Base-by-base conservation (phyloP, 176 grass and related monocot genomes). In the Rhynchospora pubera region DNA sequence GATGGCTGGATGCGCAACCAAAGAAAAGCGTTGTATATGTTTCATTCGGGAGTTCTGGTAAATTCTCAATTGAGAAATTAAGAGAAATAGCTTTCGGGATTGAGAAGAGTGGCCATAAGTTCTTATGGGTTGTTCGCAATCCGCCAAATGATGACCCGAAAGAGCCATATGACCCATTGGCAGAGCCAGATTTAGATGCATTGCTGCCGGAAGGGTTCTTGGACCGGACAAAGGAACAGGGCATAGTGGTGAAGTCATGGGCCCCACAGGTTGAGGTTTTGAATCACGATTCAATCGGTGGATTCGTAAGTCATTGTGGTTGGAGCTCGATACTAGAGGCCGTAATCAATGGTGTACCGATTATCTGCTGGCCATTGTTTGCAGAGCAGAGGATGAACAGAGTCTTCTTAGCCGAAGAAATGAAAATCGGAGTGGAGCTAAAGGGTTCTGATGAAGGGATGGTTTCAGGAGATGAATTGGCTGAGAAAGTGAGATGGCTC, bases 301-400 rank as follows among this genome's bases (percentile, higher is more conserved):
- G 64, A 22, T 96, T 96, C 66, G 34, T 93, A 73, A 93, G 88
- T 32, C 88, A 90, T 26, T 90, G 91, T 30, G 91, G 91, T 19
- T 93, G 91, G 91, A 93, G 87, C 79, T 93, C 91, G n/a, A 28
- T 79, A 45, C 61, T 91, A 55, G 90, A 97, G 83, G 84, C 85
- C 3, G 62, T 83, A 3, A 72, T 57, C 0, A 67, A 51, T 21
- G 89, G 81, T 4, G 72, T 93, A 62, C 85, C 91, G 19, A 88
- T 91, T 81, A 30, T 97, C 16, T 93, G 85, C 84, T 93, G 94
- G 91, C 91, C 89, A 12, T 70, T 87, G 79, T 93, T 88, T 84
- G 86, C 87, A 0, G 91, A 93, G 84, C 94, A 93, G 87, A 84
- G 84, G 78, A 45, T 91, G 73, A 97, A 91, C 73, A 97, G 91